These are phyloP conservation scores for Penicillium salamii DNA, from an alignment of 495 filamentous ascomycete species.

Conservation along the genomic window DNA sequence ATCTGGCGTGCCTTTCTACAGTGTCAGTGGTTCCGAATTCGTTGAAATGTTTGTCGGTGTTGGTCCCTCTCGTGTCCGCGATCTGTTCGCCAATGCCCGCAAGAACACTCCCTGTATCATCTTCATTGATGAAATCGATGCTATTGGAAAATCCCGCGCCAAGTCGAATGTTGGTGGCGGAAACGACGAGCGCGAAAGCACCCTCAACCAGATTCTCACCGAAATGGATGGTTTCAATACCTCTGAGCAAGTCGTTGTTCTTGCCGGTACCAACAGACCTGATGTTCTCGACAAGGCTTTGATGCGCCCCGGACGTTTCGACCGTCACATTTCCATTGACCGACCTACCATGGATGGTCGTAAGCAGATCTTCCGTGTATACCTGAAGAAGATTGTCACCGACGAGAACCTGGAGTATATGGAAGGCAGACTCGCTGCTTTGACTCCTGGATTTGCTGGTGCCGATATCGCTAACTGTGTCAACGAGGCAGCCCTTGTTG, in stretches of 20 bases:
- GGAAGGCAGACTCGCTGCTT: slow-evolving; percentile 78
- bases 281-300: slow-evolving; percentile 93
- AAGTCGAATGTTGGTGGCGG: slow-evolving; percentile 78
- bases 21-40: slow-evolving; percentile 96
- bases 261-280: slow-evolving; percentile 92
- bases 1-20: slow-evolving; percentile 97
- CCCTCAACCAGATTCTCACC: slow-evolving; percentile 95
- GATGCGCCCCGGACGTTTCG: slow-evolving; percentile 95
- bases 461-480: slow-evolving; percentile 98
- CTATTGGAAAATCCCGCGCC: slow-evolving; percentile 85
- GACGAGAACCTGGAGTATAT: slow-evolving; percentile 83
- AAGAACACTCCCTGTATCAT: slow-evolving; percentile 98
- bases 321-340: slow-evolving; percentile 92
- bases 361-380: slow-evolving; percentile 92
- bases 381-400: slow-evolving; percentile 89
- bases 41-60: slow-evolving; percentile 99
- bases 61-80: slow-evolving; percentile 89
- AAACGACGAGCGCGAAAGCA: slow-evolving; percentile 95
- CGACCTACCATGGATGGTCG: slow-evolving; percentile 93
- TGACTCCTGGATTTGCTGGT: slow-evolving; percentile 94
- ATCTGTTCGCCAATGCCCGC: slow-evolving; percentile 89
- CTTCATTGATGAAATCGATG: slow-evolving; percentile 99
- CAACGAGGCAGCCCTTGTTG: slow-evolving; percentile 95
- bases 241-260: slow-evolving; percentile 93
- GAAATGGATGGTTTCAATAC: slow-evolving; percentile 99